phyloP scores from a whole-genome alignment of 1,284 basidiomycete species.

The Austropuccinia psidii region DNA sequence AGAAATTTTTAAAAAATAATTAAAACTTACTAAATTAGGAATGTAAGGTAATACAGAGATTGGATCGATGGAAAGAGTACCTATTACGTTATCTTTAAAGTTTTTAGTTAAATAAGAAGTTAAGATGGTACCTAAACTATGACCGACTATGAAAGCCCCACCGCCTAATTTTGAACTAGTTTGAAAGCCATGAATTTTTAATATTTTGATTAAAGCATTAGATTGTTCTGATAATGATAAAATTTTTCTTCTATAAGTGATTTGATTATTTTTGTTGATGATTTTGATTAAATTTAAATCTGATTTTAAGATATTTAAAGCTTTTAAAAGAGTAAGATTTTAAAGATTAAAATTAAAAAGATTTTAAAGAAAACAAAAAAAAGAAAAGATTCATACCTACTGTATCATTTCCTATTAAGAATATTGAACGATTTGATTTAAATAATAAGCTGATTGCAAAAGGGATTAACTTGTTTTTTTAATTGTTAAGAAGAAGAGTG shows the following conservation, averaged over 20 bases:
- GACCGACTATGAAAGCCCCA: constrained; percentile 8
- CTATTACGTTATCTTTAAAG: neutral
- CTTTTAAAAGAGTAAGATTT: neutral
- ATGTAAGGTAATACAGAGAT: constrained; percentile 11
- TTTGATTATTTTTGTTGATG: neutral
- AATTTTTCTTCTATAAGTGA: neutral
- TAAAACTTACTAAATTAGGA: constrained; percentile 2
- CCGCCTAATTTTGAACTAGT: neutral
- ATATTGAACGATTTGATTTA: neutral
- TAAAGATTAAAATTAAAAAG: neutral
- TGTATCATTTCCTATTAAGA: constrained; percentile 5
- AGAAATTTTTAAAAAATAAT: neutral
- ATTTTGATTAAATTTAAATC: neutral
- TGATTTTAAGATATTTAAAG: neutral
- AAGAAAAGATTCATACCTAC: neutral
- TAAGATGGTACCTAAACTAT: constrained; percentile 3
- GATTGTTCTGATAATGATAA: neutral
- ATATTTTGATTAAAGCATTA: neutral
- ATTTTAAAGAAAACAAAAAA: neutral
- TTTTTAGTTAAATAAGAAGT: neutral
- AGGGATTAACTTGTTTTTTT: neutral
- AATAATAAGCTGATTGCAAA: neutral
- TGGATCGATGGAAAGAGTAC: constrained; percentile 4
- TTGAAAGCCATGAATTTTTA: neutral
- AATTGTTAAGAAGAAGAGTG: neutral